Evolutionary conservation across 768 basidiomycete species (phyloP).

Genomic region (Amanita inopinata): DNA sequence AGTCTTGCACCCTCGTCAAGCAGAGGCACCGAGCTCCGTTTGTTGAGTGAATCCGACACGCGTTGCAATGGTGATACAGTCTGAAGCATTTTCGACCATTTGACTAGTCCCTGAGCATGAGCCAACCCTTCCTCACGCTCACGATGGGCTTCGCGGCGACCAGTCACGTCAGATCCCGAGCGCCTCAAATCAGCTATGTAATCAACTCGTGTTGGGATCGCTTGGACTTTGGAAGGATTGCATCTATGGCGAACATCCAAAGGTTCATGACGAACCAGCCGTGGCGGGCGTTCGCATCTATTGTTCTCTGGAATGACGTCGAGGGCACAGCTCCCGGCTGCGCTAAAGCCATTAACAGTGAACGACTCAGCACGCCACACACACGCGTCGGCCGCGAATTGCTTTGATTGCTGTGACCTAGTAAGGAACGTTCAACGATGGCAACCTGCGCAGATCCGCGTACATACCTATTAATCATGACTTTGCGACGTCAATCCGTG

Average conservation of each 20-base stretch:
- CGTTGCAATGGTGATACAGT: slow-evolving; percentile 7
- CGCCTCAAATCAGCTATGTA: neutral
- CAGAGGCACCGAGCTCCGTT: neutral
- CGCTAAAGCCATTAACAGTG: too few species aligned
- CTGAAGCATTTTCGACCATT: slow-evolving; percentile 1
- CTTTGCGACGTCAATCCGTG: too few species aligned
- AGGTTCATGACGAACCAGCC: slow-evolving; percentile 3
- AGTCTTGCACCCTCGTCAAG: slow-evolving; percentile 4
- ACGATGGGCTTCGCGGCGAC: neutral
- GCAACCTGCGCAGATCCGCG: too few species aligned
- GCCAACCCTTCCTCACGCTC: neutral
- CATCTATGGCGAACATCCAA: neutral
- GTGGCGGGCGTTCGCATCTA: slow-evolving; percentile 1
- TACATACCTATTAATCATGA: too few species aligned
- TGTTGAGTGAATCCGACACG: slow-evolving; percentile 5
- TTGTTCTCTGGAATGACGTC: neutral
- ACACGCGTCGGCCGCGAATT: too few species aligned
- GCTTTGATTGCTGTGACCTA: too few species aligned
- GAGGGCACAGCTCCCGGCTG: slow-evolving; percentile 2
- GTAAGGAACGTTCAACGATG: too few species aligned
- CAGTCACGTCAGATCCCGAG: neutral
- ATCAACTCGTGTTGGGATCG: too few species aligned
- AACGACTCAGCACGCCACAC: too few species aligned
- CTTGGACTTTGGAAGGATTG: too few species aligned
- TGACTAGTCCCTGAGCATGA: neutral